Conservation (phyloP, 75 land plant genomes). For the Larix kaempferi region DNA sequence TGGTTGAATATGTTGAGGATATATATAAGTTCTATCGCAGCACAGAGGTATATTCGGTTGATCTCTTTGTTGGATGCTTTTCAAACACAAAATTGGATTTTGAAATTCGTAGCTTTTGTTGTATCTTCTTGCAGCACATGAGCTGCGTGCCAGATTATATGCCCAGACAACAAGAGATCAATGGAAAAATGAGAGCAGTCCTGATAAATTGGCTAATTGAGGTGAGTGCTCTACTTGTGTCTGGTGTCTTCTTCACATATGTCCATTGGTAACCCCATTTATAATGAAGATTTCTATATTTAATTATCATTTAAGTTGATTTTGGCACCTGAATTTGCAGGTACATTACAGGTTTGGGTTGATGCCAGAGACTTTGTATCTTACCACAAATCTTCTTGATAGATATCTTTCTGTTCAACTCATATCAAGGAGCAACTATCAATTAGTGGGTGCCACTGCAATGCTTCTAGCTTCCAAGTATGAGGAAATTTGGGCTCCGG, state of each 20-base stretch:
- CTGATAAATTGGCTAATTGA: slow-evolving; percentile 89
- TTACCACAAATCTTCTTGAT: slow-evolving; percentile 43
- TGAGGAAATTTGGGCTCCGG: slow-evolving; percentile 49
- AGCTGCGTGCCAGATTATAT: slow-evolving; percentile 55
- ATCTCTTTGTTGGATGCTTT: not conserved
- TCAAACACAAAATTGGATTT: not conserved
- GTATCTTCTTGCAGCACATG: not conserved
- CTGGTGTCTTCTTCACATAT: slow-evolving; percentile 14
- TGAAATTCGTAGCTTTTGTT: not conserved
- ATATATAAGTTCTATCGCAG: slow-evolving; percentile 81
- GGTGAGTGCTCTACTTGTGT: slow-evolving; percentile 28
- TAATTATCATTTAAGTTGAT: not conserved
- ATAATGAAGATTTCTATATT: slow-evolving; percentile 27
- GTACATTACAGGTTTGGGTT: slow-evolving; percentile 26
- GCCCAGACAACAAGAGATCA: slow-evolving; percentile 66
- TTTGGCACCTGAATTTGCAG: not conserved
- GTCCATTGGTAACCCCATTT: slow-evolving; percentile 15
- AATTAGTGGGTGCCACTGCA: slow-evolving; percentile 48
- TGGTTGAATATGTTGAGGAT: slow-evolving; percentile 90
- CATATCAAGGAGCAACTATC: slow-evolving; percentile 32
- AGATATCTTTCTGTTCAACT: slow-evolving; percentile 25
- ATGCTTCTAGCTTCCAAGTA: slow-evolving; percentile 49
- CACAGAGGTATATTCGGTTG: slow-evolving; percentile 41
- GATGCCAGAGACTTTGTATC: slow-evolving; percentile 50
- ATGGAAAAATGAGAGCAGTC: slow-evolving; percentile 82